Evolutionary conservation across 345 rosid genomes (phyloP).

Genomic region (Clausena lansium): DNA sequence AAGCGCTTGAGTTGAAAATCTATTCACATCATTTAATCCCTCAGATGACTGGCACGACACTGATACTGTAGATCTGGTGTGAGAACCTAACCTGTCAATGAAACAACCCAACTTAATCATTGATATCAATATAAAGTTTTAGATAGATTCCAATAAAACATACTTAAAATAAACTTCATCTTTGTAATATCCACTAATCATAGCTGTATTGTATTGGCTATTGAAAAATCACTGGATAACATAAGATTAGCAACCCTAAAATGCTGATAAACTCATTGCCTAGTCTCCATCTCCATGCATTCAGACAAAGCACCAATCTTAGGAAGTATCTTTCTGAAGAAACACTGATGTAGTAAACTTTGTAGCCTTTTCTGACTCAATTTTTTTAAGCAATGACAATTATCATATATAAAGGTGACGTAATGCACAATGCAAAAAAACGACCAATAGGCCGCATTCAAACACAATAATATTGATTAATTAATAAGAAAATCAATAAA

Average conservation of each 20-base stretch:
- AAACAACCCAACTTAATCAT: neutral
- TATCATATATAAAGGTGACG: too few relatives aligned
- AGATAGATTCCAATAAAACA: neutral
- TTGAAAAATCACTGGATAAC: neutral
- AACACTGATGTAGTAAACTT: too few relatives aligned
- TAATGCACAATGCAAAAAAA: too few relatives aligned
- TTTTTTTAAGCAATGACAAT: too few relatives aligned
- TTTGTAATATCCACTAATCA: neutral
- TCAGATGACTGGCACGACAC: slow-evolving; percentile 17
- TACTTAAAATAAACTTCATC: neutral
- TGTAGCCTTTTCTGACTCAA: too few relatives aligned
- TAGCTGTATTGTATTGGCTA: neutral
- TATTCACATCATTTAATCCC: slow-evolving; percentile 15
- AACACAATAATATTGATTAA: too few relatives aligned
- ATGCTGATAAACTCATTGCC: neutral
- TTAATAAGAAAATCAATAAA: too few relatives aligned
- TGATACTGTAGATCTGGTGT: slow-evolving; percentile 14
- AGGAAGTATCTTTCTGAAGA: too few relatives aligned
- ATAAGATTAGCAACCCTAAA: neutral
- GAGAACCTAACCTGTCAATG: slow-evolving; percentile 26
- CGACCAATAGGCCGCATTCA: too few relatives aligned
- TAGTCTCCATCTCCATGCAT: neutral
- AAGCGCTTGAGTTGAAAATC: slow-evolving; percentile 19
- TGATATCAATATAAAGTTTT: neutral
- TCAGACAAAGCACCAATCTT: neutral